Conservation (phyloP, 371 early-diverging fungal species). For the Actinomucor elegans region DNA sequence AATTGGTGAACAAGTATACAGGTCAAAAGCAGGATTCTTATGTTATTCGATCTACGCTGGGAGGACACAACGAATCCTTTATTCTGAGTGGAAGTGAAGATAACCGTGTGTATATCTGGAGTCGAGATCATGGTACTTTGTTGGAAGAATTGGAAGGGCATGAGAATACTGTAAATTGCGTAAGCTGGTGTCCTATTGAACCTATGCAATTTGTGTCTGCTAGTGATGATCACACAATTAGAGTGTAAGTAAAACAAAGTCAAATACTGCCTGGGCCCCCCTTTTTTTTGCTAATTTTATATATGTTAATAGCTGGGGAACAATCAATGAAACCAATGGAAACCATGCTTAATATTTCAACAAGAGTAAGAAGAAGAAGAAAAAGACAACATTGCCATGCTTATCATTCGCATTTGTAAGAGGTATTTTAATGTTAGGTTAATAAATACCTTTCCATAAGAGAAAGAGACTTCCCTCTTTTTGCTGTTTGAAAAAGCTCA, state of each 20-base stretch:
- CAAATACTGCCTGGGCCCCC: background rate
- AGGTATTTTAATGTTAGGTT: too few relatives aligned
- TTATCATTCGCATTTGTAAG: too few relatives aligned
- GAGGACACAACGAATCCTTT: slow-evolving; percentile 81
- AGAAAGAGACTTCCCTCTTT: too few relatives aligned
- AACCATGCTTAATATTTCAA: too few relatives aligned
- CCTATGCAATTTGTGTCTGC: slow-evolving; percentile 85
- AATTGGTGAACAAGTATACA: slow-evolving; percentile 68
- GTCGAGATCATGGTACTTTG: slow-evolving; percentile 72
- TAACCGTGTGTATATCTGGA: slow-evolving; percentile 87
- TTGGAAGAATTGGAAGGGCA: slow-evolving; percentile 85
- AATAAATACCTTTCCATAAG: too few relatives aligned
- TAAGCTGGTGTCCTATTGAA: slow-evolving; percentile 76
- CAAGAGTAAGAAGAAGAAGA: too few relatives aligned
- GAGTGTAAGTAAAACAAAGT: slow-evolving; percentile 82
- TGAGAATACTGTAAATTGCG: slow-evolving; percentile 79
- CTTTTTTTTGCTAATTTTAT: background rate
- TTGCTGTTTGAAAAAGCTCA: too few relatives aligned
- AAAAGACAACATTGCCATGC: too few relatives aligned
- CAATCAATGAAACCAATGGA: too few relatives aligned
- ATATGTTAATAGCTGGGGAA: slow-evolving; percentile 17
- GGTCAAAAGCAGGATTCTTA: slow-evolving; percentile 87
- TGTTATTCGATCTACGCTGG: slow-evolving; percentile 92
- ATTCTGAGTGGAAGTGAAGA: slow-evolving; percentile 93
- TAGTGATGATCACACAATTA: slow-evolving; percentile 91